Conservation (phyloP, 805 yeast species). For the Nakazawaea ernobii region DNA sequence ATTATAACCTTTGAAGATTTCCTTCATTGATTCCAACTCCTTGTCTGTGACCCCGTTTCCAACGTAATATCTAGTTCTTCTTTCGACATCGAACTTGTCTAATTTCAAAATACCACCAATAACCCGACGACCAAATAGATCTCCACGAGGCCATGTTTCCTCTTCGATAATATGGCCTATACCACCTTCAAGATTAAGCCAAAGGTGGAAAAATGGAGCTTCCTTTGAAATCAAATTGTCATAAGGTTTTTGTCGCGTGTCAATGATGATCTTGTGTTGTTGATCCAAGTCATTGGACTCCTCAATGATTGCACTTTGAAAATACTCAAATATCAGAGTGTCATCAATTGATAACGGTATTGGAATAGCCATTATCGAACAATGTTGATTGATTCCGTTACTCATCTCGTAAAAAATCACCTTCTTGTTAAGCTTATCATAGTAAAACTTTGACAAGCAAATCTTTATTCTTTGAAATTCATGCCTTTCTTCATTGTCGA, state of each 20-base stretch:
- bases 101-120: conserved; percentile 38
- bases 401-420: conserved; percentile 43
- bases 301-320: conserved; percentile 34
- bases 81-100: conserved; percentile 29
- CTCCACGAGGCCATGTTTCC: conserved; percentile 39
- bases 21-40: conserved; percentile 12
- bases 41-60: conserved; percentile 12
- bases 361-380: conserved; percentile 38
- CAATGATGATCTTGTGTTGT: conserved; percentile 30
- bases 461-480: conserved; percentile 39
- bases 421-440: conserved; percentile 22
- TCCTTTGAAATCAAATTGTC: conserved; percentile 35
- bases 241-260: conserved; percentile 25
- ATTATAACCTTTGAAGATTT: conserved; percentile 13
- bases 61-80: conserved; percentile 22
- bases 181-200: conserved; percentile 43
- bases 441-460: conserved; percentile 33
- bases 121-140: conserved; percentile 37
- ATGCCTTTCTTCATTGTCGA: conserved; percentile 37
- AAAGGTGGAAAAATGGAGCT: conserved; percentile 45
- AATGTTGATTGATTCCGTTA: conserved; percentile 27
- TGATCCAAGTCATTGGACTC: conserved; percentile 33
- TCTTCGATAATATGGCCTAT: conserved; percentile 45
- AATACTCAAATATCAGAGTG: conserved; percentile 31
- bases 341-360: conserved; percentile 26